Base-by-base conservation (phyloP, 1,139 yeast genomes). In the Cylindricascospora bacillispora region DNA sequence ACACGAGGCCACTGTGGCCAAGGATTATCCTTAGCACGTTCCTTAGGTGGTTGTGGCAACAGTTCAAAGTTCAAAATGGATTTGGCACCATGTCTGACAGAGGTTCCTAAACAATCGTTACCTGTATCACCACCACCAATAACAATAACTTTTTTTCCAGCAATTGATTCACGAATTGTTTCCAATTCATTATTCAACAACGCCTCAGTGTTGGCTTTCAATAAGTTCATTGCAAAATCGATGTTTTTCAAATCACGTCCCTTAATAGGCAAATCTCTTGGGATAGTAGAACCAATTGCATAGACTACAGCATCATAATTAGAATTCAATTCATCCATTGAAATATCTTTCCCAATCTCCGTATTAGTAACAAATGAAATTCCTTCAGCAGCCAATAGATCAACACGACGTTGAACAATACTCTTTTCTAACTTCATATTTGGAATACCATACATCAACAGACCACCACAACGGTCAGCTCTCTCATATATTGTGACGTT, bases 111-210 rank as follows among this genome's bases (percentile, higher is more conserved):
- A 70, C 97, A 89, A 66, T 89, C 98, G 54, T 89, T 89, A 72
- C 98, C 98, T 26, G 98, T 89, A 59, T 89, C 98, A 71, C 98
- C 98, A 65, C 98, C 98, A 52, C 98, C 98, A 64, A 89, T 86
- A 35, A 89, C 97, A 51, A 89, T 75, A 35, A 89, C 97, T 43
- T 81, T 67, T 66, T 86, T 89, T 44, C 93, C 97, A 40, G 68
- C 73, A 38, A 89, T 61, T 39, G 71, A 67, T 43, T 68, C 62
- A 44, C 79, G 73, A 35, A 86, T 77, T 36, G 76, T 81, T 37
- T 75, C 93, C 54, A 86, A 67, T 47, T 81, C 72, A 40, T 77
- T 77, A 36, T 81, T 86, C 45, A 89, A 70, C 48, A 89, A 66
- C 2, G 95, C 92, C 62, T 85, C 72, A 39, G 98, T 89, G 65